Percentiles rank a stretch among this genome's conserved stretches.
phyloP scores from a whole-genome alignment of 2,329 filamentous ascomycete species.

The Zymoseptoria pseudotritici region DNA sequence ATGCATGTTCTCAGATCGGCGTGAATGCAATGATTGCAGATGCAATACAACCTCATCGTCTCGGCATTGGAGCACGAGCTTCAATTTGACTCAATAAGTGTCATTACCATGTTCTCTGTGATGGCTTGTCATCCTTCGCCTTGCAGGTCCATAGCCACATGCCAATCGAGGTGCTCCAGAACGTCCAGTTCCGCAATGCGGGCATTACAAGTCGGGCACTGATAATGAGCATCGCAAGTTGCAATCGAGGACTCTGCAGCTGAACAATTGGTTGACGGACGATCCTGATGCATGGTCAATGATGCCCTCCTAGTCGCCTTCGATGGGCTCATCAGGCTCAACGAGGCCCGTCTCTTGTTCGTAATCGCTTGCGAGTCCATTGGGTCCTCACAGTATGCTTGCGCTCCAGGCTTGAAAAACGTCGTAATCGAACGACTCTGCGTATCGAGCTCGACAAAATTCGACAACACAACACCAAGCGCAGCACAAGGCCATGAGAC shows the following conservation, averaged over 20 bases:
- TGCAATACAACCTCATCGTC: not conserved
- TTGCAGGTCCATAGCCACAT: not conserved
- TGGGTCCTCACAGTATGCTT: not conserved
- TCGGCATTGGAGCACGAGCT: not conserved
- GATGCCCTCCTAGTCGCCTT: not conserved
- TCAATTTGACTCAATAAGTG: not conserved
- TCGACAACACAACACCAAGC: conserved; percentile 66
- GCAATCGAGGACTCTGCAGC: not conserved
- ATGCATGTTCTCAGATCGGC: not conserved
- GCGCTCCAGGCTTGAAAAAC: not conserved
- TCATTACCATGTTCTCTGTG: not conserved
- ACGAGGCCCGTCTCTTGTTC: not conserved
- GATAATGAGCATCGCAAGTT: not conserved
- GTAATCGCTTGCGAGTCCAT: not conserved
- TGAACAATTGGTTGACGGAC: no score
- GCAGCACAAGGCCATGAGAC: conserved; percentile 83
- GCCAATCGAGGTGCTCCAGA: not conserved
- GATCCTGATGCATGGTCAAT: no score
- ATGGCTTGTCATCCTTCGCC: not conserved
- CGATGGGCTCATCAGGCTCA: not conserved
- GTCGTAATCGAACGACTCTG: not conserved
- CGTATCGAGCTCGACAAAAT: not conserved
- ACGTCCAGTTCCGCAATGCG: not conserved
- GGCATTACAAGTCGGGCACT: not conserved
- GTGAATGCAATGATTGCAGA: not conserved